Base-by-base conservation (phyloP, 140 eudicot genomes). In the Flaveria floridana region DNA sequence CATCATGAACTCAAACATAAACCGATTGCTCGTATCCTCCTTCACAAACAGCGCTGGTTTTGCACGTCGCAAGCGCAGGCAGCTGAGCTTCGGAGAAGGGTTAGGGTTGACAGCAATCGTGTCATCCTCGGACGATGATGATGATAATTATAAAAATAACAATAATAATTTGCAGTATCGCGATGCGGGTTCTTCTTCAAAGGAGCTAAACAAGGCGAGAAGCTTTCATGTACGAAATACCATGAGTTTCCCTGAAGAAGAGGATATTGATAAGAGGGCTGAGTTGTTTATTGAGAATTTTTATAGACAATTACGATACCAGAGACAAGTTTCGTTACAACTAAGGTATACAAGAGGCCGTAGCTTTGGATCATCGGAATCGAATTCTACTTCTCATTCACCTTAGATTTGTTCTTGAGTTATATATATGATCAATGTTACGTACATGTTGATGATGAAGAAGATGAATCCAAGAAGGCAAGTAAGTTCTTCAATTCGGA, bases 291-390 rank as follows among this genome's bases (percentile, higher is more conserved):
- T 92, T 5, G 77, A 84, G 2, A 92, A 92, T 50, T 92, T 92
- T 58, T 78, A 86, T 66, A 77, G 81, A 7, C 98, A 92, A 37
- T 85, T 92, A 15, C 63, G 69, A 58, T 47, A 86, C 21, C 91
- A 89, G 51, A 80, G 92, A 51, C 96, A 92, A 58, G 82, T 92
- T 71, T 92, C 98, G 19, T 82, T 92, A 84, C 79, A 89, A 74
- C 67, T 92, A 10, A 78, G 91, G 64, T 87, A 92, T 20, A 70
- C 20, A 41, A 87, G 95, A 48, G 86, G 48, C 18, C 56, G 56
- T 19, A 91, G 93, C 76, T 81, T 91, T 64, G 85, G 76, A 58
- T 86, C 95, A 19, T 65, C 75, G 1, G 53, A 16, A 15, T 59
- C 66, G 12, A 62, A 2, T 62, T 62, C 68, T 5, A 42, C 37